Base-by-base conservation (phyloP, 148 eudicot species). In the Selenicereus undatus region DNA sequence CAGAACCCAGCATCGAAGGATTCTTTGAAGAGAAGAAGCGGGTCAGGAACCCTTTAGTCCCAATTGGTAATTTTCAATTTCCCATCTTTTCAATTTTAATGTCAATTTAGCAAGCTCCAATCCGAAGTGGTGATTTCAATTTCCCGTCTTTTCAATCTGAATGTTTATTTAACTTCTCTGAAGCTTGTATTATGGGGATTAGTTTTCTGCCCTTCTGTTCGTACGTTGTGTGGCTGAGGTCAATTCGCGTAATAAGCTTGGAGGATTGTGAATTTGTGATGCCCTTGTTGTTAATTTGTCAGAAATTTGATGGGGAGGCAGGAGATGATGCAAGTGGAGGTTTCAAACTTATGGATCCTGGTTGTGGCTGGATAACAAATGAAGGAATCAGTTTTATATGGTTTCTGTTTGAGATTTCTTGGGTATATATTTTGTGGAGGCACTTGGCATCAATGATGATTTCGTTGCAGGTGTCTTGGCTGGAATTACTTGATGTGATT, bases 11-110 rank as follows among this genome's bases (percentile, higher is more conserved):
- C 79, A 65, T 89, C 8, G 91, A 89, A 27, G 87, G 81, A 2
- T 74, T 90, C 69, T 93, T 93, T 72, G 78, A 81, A 32, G 88
- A 75, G 74, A 90, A 90, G 74, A 93, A 93, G 85, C 90, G 93
- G 32, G 85, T 86, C 68, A 88, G 78, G 73, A 93, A 93, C 84
- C 97, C 94, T 75, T 76, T 90, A n/a, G 97, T 93, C 56, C 97
- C 94, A 11, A 81, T 93, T 58, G 97, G 97, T 93, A 89, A 78
- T 21, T 81, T 45, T 77, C 21, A 11, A 4, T 39, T 82, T 69
- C 71, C 30, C 54, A 58, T n/a, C 79, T 68, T 73, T 71, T 72
- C 50, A 58, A 22, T 32, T 17, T 60, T 71, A 48, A 2, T 27
- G 1, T 43, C 30, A 0, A 6, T 78, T 21, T 39, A 4, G 8